phyloP scores from a whole-genome alignment of 345 rosid genomes.

The Melaleuca quinquenervia region DNA sequence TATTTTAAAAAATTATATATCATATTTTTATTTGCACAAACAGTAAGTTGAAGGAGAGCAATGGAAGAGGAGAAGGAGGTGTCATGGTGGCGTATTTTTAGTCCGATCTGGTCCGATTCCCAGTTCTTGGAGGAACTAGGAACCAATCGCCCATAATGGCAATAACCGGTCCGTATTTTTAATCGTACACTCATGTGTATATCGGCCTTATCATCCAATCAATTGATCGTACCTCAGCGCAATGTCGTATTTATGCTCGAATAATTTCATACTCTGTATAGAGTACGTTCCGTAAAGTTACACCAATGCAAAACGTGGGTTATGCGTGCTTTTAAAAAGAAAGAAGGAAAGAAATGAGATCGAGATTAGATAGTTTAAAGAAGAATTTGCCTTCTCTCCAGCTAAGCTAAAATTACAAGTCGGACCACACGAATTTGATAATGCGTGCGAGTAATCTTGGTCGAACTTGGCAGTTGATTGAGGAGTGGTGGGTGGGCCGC shows the following conservation, averaged over 20 bases:
- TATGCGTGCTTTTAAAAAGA: background rate
- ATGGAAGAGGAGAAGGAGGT: too few species aligned
- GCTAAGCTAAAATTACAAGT: background rate
- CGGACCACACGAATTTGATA: background rate
- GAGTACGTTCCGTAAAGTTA: too few species aligned
- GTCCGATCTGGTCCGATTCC: too few species aligned
- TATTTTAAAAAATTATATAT: too few species aligned
- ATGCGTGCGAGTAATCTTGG: background rate
- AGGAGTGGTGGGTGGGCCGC: background rate
- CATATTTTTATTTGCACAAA: too few species aligned
- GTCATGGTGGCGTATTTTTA: too few species aligned
- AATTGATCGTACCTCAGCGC: too few species aligned
- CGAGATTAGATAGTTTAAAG: background rate
- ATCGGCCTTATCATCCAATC: background rate
- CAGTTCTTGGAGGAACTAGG: too few species aligned
- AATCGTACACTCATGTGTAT: background rate
- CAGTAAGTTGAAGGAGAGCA: too few species aligned
- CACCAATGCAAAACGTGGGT: too few species aligned
- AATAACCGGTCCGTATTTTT: background rate
- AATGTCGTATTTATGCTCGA: too few species aligned
- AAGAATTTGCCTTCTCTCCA: background rate
- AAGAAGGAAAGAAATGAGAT: background rate
- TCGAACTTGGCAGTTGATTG: background rate
- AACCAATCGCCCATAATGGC: too few species aligned
- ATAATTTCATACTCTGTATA: background rate